Base-by-base conservation (phyloP, 2,329 filamentous ascomycete genomes). In the Spiromastix sp. region DNA sequence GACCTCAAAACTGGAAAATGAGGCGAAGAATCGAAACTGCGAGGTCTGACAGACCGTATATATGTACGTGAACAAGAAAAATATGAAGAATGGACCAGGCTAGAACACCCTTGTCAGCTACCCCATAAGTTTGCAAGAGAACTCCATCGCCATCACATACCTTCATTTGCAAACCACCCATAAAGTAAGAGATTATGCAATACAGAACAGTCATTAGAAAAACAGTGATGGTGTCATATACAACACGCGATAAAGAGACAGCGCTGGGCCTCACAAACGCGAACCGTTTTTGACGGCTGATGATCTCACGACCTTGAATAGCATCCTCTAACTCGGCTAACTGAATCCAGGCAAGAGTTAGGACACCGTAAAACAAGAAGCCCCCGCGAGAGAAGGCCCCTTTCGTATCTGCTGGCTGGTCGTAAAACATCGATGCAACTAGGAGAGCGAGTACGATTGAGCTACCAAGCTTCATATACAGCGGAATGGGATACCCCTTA, bases 181-280 rank as follows among this genome's bases (percentile, higher is more conserved):
- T 84, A 55, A 86, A 87, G 59, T 87, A 87, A 4, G 86, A 76
- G 19, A 85, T 83, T 34, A 86, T 66, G 8, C 69, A 74, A 50
- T 87, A 87, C 1, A 73, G 55, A 16, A 70, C 53, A 25, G 71
- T 68, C 44, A 74, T 66, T 1, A 64, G 43, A 2, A 71, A 47
- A 10, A 76, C 56, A 3, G 75, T 51, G 0, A 73, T 68, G 13
- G 79, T 52, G 47, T 79, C 75, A 13, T 68, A 63, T 4, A 78
- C 41, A 0, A 77, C 70, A 32, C 72, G 63, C 47, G 61, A 79
- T 61, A 71, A 55, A 15, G 60, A 64, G 22, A 78, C 72, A 27
- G 76, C 74, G 17, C 71, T 72, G 0, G 75, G 76, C 10, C 72
- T 63, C 41, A 79, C 77, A 52, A 79, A 78, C 0, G 73, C 74